Base-by-base conservation (phyloP, 2,329 filamentous ascomycete species). In the Fusarium praegraminearum region DNA sequence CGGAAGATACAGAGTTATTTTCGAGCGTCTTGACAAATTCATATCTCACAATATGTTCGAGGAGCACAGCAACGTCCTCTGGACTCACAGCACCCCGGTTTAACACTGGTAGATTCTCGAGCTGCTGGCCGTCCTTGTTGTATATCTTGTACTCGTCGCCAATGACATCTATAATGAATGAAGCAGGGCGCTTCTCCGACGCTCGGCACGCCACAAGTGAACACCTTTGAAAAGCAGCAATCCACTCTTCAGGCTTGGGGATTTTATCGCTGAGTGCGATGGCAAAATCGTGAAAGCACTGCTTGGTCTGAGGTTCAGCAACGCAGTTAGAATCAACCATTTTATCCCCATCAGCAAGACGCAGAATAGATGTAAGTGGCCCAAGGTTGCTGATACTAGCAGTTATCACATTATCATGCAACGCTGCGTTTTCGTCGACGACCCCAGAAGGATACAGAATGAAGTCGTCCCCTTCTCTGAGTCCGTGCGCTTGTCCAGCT, bases 401-500 rank as follows among this genome's bases (percentile, higher is more conserved):
- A 5, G 22, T 35, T 0, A 59, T 13, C 0, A 20, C 13, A 7
- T 55, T 36, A 16, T 30, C 11, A 2, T 44, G 54, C 7, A 45
- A 38, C 1, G 40, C 28, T 2, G 33, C 8, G 4, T 18, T 16
- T 2, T 26, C 12, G 16, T 41, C 33, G 9, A 28, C 11, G 1
- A 46, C n/a, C 0, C 13, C 30, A 7, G 47, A 51, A 5, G 58
- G 58, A 18, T 51, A 53, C 1, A 70, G 10, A 8, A 54, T 30
- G 24, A 70, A 70, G 16, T 40, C 36, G 28, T 70, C 68, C 1
- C 57, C 43, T 10, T 51, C 51, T 4, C 16, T 22, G 9, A 71
- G 10, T 1, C 63, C 63, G 5, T 71, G 63, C 2, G 67, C 59
- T 7, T 51, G 15, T 2, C 68, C 67, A 0, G 56, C 68, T n/a